These are phyloP conservation scores for Cinnamomum chago DNA, from an alignment of 164 flowering plant genomes.

Conservation along the genomic window DNA sequence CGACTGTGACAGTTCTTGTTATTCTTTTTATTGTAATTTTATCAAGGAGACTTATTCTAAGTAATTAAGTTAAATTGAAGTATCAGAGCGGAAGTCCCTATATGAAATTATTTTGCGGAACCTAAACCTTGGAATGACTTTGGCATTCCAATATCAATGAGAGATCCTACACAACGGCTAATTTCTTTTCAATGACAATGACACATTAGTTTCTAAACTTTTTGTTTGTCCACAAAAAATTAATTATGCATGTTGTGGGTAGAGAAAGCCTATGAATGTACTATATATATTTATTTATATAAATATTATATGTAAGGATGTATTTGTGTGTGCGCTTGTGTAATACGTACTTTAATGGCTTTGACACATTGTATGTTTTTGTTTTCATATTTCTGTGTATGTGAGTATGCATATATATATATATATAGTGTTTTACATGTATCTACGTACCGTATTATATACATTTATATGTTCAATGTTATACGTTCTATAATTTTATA, in stretches of 20 bases:
- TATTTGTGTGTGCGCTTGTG: no score
- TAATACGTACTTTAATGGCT: no score
- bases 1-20: background rate
- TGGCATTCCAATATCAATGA: background rate
- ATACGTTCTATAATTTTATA: no score
- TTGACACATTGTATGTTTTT: no score
- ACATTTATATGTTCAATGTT: no score
- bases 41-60: background rate
- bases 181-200: background rate
- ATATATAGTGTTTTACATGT: no score
- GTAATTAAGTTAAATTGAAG: no score
- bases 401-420: no score
- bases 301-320: no score
- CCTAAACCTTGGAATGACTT: background rate
- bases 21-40: background rate
- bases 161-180: background rate
- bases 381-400: no score
- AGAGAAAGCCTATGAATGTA: background rate
- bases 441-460: no score
- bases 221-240: background rate
- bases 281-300: no score
- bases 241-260: background rate
- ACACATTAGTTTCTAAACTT: background rate
- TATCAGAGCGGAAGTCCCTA: background rate
- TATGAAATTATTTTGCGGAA: background rate